Evolutionary conservation across 192 early-diverging fungal genomes (phyloP), one percentile per base, ranked within the genome.

Genomic region (Entomortierella chlamydospora): DNA sequence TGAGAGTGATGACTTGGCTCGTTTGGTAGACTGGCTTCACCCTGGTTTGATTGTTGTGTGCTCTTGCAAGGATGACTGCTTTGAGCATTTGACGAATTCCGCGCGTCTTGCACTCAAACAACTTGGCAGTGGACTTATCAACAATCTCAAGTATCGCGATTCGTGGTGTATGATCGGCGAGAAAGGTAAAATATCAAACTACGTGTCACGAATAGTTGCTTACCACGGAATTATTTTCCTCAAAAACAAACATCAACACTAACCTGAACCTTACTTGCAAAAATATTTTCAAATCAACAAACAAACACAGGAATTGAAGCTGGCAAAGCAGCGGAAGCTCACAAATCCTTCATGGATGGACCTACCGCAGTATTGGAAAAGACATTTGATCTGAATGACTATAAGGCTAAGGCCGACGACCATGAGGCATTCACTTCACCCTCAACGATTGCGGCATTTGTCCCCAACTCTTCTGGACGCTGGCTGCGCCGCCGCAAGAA

Each of bases 151-250:
- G 34, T 94, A 92, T 73, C 89, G 93, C 50, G 95, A 96, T 60
- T 94, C 93, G 23, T 96, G 89, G 88, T 92, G 90, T 56, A 43
- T 96, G n/a, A 90, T 96, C 81, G 91, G 91, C 4, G 87, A 93
- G 60, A 94, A 94, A 81, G 90, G 91, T 63, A 87, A 37, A 37
- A 37, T 7, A 37, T 7, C 4, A 37, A 37, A 37, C 10, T 37
- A 37, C 34, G 34, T 37, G 34, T 37, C 34, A 37, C 10, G 34
- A 37, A 7, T 37, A n/a, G 4, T 37, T 37, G 10, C 34, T 7
- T 37, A 10, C 34, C 34, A 10, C 34, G 34, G 34, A 7, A 37
- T 7, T 37, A 4, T 37, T 37, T 37, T 37, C 10, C 10, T 37
- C 5, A 4, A 37, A 7, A 37, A 37, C 34, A 37, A 4, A 30